Evolutionary conservation across 257 asterid genomes (phyloP).

Genomic region (Capsicum chinense): DNA sequence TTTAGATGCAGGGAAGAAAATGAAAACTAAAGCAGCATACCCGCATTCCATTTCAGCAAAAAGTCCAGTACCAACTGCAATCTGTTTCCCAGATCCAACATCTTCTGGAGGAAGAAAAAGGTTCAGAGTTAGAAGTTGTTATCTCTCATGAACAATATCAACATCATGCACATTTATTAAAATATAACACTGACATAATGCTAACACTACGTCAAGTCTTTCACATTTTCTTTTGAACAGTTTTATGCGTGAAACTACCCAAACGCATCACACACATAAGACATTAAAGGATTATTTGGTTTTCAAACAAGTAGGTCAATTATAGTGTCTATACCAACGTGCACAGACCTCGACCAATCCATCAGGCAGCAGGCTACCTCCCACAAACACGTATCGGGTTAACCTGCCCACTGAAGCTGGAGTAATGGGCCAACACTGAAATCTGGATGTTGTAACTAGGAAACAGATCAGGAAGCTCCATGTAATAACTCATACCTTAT

Average conservation of each 20-base stretch:
- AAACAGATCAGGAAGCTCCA: not conserved
- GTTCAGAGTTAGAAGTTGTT: not conserved
- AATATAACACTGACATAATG: not conserved
- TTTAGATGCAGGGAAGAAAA: slow-evolving; percentile 26
- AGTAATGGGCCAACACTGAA: not conserved
- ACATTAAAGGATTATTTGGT: not conserved
- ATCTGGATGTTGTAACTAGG: not conserved
- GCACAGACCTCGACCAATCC: not conserved
- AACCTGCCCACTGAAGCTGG: not conserved
- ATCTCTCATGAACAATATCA: not conserved
- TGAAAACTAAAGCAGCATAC: slow-evolving; percentile 44
- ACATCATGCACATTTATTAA: slow-evolving; percentile 1
- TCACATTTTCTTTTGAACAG: not conserved
- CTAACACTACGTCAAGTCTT: not conserved
- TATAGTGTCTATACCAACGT: not conserved
- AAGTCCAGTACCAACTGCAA: slow-evolving; percentile 84
- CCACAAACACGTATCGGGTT: not conserved
- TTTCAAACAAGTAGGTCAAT: not conserved
- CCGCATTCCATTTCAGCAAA: slow-evolving; percentile 75
- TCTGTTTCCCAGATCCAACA: slow-evolving; percentile 54
- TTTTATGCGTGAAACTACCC: not conserved
- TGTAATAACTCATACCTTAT: not conserved
- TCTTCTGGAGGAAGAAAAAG: slow-evolving; percentile 47
- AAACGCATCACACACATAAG: not conserved
- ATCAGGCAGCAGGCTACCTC: not conserved